A percentile compares a stretch with the other conserved stretches of the same genome.
Conservation (phyloP, 2,329 filamentous ascomycete species). For the Pseudogymnoascus sp. region DNA sequence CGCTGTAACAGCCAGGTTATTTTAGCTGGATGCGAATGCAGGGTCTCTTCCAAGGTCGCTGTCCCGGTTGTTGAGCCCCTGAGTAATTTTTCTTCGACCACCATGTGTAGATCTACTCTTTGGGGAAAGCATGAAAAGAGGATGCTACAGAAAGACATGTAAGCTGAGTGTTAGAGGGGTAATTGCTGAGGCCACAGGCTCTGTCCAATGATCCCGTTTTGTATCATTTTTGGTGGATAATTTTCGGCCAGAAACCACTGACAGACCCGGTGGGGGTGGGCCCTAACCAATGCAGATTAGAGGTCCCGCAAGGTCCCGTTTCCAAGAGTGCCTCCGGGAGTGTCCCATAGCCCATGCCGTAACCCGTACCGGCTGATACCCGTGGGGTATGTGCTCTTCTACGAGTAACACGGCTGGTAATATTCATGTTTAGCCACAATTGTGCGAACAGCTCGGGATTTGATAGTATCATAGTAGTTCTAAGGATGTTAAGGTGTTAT, state of each 20-base stretch:
- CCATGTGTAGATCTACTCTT: conserved; percentile 4
- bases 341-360: not conserved
- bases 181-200: not conserved
- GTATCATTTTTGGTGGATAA: not conserved
- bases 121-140: not conserved
- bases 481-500: no score
- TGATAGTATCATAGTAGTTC: not conserved
- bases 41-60: not conserved
- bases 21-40: not conserved
- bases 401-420: not conserved
- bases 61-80: not conserved
- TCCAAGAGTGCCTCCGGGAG: not conserved
- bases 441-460: not conserved
- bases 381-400: not conserved
- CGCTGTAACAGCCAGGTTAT: not conserved
- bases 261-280: not conserved
- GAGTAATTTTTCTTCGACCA: not conserved
- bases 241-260: not conserved
- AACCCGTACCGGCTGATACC: not conserved
- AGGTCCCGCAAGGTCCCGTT: not conserved
- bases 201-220: not conserved
- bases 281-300: not conserved
- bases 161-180: not conserved
- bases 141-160: not conserved
- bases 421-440: not conserved